A percentile compares a stretch with the other conserved stretches of the same genome.
These are phyloP conservation scores for Pseudozyma thailandica DNA, from an alignment of 1,284 basidiomycete genomes.

Conservation along the genomic window DNA sequence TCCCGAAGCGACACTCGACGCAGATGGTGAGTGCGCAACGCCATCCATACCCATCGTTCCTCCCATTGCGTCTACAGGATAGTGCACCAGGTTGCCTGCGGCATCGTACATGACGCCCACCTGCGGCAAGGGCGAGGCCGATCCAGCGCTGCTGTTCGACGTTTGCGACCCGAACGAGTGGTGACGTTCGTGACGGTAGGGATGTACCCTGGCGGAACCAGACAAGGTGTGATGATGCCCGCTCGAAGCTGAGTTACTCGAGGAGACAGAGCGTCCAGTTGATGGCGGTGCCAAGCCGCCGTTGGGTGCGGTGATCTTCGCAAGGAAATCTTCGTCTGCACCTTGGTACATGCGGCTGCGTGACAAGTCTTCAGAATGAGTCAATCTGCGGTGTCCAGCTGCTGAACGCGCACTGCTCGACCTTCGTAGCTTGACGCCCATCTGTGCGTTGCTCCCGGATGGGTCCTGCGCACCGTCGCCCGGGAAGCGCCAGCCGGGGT, in stretches of 20 bases:
- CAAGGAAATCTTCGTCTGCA: slow-evolving; percentile 45
- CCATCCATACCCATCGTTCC: slow-evolving; percentile 19
- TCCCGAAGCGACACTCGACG: slow-evolving; percentile 31
- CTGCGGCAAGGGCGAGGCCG: slow-evolving; percentile 31
- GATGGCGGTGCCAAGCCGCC: slow-evolving; percentile 58
- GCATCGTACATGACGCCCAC: slow-evolving; percentile 28
- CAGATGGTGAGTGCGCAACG: slow-evolving; percentile 24
- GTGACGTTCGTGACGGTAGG: slow-evolving; percentile 52
- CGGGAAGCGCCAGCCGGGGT: slow-evolving; percentile 43
- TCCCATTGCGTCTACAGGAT: slow-evolving; percentile 27
- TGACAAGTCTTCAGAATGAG: slow-evolving; percentile 57
- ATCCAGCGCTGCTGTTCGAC: slow-evolving; percentile 44
- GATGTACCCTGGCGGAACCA: slow-evolving; percentile 35
- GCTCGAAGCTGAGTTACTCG: slow-evolving; percentile 17
- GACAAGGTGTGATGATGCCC: slow-evolving; percentile 25
- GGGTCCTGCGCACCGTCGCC: slow-evolving; percentile 9
- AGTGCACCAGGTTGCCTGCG: slow-evolving; percentile 31
- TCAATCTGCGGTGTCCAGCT: slow-evolving; percentile 44
- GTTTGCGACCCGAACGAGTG: slow-evolving; percentile 51
- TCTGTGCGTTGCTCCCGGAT: slow-evolving; percentile 4
- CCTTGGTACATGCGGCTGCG: slow-evolving; percentile 46
- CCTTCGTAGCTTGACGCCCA: slow-evolving; percentile 20
- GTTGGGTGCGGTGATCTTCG: slow-evolving; percentile 57
- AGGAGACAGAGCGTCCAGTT: slow-evolving; percentile 33
- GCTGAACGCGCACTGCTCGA: slow-evolving; percentile 32